Percentiles rank a stretch among this genome's conserved stretches.
These are phyloP conservation scores for Parasarocladium wereldwijsianum DNA, from an alignment of 2,329 filamentous ascomycete species.

Conservation along the genomic window DNA sequence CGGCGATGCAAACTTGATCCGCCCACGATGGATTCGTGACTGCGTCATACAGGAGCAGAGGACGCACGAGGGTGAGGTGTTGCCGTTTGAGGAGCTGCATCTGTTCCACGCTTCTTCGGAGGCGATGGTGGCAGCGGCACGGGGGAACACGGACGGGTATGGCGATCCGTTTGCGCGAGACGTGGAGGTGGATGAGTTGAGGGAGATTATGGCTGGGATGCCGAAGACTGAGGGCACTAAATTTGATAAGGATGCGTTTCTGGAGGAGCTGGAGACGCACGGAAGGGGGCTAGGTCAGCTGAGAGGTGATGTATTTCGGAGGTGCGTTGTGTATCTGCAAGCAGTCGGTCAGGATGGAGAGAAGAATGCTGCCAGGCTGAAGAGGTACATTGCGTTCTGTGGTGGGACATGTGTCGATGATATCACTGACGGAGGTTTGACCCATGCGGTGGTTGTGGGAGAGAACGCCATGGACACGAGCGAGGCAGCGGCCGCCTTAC, in stretches of 20 bases:
- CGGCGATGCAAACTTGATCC: conserved; percentile 56
- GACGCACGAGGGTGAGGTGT: conserved; percentile 41
- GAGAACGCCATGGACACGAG: conserved; percentile 23
- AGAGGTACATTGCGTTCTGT: conserved; percentile 52
- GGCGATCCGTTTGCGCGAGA: conserved; percentile 76
- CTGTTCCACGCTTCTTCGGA: conserved; percentile 57
- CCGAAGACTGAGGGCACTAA: conserved; percentile 27
- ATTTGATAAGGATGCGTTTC: conserved; percentile 31
- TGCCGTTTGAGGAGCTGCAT: conserved; percentile 48
- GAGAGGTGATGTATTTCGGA: conserved; percentile 36
- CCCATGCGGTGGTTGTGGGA: conserved; percentile 52
- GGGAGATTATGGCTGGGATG: conserved; percentile 32
- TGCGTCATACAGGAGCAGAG: conserved; percentile 51
- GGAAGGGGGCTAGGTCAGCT: conserved; percentile 37
- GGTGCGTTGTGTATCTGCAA: conserved; percentile 26
- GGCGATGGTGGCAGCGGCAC: conserved; percentile 35
- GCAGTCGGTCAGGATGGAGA: conserved; percentile 14
- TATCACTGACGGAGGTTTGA: conserved; percentile 39
- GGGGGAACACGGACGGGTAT: conserved; percentile 55
- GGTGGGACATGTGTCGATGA: conserved; percentile 43
- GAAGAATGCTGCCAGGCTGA: conserved; percentile 26
- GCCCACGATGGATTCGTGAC: conserved; percentile 71
- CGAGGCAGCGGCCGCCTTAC: conserved; percentile 26
- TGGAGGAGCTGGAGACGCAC: conserved; percentile 39
- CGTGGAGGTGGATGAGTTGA: conserved; percentile 47